Percentiles rank a stretch among this genome's conserved stretches.
phyloP scores from a whole-genome alignment of 768 basidiomycete species.

The Termitomyces sp. region DNA sequence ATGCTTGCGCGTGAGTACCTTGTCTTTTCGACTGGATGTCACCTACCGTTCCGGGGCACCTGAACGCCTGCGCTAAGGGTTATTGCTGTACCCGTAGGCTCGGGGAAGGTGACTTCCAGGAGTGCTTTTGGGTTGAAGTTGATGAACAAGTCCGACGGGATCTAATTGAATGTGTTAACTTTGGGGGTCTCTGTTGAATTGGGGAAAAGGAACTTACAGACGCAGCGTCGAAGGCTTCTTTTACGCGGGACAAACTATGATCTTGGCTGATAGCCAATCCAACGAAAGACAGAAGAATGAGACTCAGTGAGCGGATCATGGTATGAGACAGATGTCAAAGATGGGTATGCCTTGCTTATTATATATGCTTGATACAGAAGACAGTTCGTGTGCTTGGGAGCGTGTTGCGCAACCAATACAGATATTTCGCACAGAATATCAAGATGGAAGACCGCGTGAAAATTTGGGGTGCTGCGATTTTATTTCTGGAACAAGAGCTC shows the following conservation, averaged over 20 bases:
- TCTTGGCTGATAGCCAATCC: conserved; percentile 20
- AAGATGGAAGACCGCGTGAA: not conserved
- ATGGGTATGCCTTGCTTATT: not conserved
- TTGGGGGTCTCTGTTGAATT: not conserved
- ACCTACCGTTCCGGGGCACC: not conserved
- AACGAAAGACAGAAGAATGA: conserved; percentile 9
- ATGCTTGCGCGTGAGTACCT: not conserved
- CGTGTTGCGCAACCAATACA: not conserved
- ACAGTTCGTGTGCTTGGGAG: not conserved
- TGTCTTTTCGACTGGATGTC: not conserved
- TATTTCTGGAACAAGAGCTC: too few relatives aligned
- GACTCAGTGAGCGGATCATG: conserved; percentile 4
- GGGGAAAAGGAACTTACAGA: conserved; percentile 11
- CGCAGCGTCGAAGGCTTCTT: conserved; percentile 19
- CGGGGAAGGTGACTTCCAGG: not conserved
- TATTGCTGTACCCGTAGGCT: not conserved
- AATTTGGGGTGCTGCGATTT: not conserved
- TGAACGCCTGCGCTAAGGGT: not conserved
- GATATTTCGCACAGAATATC: not conserved
- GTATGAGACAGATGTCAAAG: not conserved
- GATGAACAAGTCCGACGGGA: conserved; percentile 15
- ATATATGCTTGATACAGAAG: not conserved
- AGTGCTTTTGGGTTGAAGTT: not conserved
- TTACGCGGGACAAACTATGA: conserved; percentile 14
- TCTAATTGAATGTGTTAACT: conserved; percentile 14